These are phyloP conservation scores for Penicillium sp. DNA, from an alignment of 2,329 filamentous ascomycete species.

Conservation along the genomic window DNA sequence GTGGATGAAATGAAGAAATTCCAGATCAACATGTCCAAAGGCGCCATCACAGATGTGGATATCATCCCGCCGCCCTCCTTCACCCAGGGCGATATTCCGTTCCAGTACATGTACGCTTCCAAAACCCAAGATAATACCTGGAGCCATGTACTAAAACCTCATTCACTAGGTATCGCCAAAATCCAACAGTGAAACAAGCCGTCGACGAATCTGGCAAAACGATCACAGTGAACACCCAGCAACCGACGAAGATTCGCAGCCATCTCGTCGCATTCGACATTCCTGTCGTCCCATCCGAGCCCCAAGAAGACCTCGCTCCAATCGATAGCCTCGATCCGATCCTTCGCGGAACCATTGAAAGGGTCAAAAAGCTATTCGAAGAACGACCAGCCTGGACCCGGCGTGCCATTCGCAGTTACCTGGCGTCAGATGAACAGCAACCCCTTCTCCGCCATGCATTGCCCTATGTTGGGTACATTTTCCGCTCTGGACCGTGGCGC, in stretches of 20 bases:
- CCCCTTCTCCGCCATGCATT: constrained; percentile 68
- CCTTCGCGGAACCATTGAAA: constrained; percentile 62
- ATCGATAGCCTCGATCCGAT: constrained; percentile 53
- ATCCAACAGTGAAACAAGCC: constrained; percentile 68
- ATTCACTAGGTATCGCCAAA: constrained; percentile 71
- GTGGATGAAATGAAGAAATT: constrained; percentile 63
- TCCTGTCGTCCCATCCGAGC: constrained; percentile 59
- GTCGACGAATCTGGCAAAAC: constrained; percentile 59
- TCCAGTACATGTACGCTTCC: constrained; percentile 54
- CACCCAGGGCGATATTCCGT: constrained; percentile 70
- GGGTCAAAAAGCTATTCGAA: constrained; percentile 65
- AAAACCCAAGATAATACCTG: neutral
- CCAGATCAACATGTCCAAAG: constrained; percentile 62
- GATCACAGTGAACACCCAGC: constrained; percentile 57
- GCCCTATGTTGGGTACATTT: constrained; percentile 86
- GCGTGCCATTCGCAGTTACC: constrained; percentile 72
- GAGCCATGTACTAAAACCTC: constrained; percentile 17
- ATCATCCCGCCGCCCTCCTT: constrained; percentile 79
- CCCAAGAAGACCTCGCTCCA: constrained; percentile 56
- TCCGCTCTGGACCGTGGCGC: constrained; percentile 87
- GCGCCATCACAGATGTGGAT: constrained; percentile 60
- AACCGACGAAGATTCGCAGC: constrained; percentile 57
- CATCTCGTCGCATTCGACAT: constrained; percentile 62
- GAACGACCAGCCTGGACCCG: constrained; percentile 83
- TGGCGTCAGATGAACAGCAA: constrained; percentile 53